A percentile compares a stretch with the other conserved stretches of the same genome.
phyloP scores from a whole-genome alignment of 768 basidiomycete genomes.

The Fomitopsis pulvina region DNA sequence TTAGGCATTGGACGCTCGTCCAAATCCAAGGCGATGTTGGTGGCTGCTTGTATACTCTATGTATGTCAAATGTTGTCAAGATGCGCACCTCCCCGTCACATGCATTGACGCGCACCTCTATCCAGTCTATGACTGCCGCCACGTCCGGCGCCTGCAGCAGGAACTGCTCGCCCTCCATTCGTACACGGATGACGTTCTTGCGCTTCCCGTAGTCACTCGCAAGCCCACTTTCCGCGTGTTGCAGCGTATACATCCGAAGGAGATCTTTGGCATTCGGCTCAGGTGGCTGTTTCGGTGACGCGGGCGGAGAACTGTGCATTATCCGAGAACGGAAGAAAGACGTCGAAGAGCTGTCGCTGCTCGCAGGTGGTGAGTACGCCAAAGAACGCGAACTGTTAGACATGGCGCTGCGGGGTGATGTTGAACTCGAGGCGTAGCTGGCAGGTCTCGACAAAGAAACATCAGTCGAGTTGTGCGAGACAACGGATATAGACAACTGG shows the following conservation, averaged over 20 bases:
- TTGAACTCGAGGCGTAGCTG: conserved; percentile 3
- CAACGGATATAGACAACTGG: conserved; percentile 7
- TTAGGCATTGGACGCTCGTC: conserved; percentile 91
- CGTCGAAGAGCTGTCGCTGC: conserved; percentile 7
- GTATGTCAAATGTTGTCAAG: conserved; percentile 1
- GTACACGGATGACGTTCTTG: conserved; percentile 86
- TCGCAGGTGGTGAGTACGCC: conserved; percentile 1
- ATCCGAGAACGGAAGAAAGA: conserved; percentile 12
- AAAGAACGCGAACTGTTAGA: conserved; percentile 4
- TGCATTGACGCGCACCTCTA: conserved; percentile 58
- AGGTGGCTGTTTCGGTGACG: conserved; percentile 4
- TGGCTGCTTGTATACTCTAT: conserved; percentile 84
- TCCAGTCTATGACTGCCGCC: conserved; percentile 86
- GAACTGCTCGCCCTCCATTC: conserved; percentile 96
- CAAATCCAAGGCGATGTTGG: conserved; percentile 87
- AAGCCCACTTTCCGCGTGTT: conserved; percentile 88
- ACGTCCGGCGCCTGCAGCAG: conserved; percentile 84
- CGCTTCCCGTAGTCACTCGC: conserved; percentile 94
- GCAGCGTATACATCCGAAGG: conserved; percentile 71
- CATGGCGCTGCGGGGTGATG: neutral
- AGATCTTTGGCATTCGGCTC: conserved; percentile 44
- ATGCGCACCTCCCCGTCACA: neutral
- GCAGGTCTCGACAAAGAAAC: conserved; percentile 8
- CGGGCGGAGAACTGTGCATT: conserved; percentile 5
- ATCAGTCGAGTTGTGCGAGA: conserved; percentile 9